phyloP scores from a whole-genome alignment of 192 early-diverging fungal species.

The Linnemannia hyalina region DNA sequence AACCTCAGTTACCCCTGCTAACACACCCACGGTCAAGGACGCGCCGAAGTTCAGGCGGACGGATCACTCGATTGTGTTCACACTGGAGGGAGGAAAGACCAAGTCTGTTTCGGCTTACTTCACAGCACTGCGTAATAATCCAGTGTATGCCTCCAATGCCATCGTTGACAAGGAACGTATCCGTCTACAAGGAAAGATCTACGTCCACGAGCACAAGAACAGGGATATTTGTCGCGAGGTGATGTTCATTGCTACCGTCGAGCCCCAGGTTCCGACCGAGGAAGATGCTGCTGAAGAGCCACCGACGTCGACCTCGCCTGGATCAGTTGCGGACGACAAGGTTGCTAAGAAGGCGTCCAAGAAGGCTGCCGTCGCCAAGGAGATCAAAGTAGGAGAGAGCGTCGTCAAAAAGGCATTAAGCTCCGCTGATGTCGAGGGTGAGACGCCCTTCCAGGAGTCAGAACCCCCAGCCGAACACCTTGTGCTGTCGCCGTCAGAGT shows the following conservation, averaged over 20 bases:
- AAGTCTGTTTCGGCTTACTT: constrained; percentile 77
- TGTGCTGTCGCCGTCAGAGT: constrained; percentile 53
- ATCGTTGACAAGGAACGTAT: constrained; percentile 35
- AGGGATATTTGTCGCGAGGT: constrained; percentile 81
- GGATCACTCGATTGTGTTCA: constrained; percentile 73
- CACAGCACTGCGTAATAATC: constrained; percentile 56
- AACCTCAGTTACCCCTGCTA: not conserved
- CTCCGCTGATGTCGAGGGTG: no score
- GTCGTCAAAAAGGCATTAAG: not conserved
- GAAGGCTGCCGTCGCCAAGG: not conserved
- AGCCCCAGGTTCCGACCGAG: not conserved
- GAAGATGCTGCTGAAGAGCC: not conserved
- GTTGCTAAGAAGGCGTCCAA: not conserved
- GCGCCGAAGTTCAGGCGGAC: constrained; percentile 68
- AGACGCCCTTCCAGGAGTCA: not conserved
- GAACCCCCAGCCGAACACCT: constrained; percentile 42
- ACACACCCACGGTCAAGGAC: constrained; percentile 40
- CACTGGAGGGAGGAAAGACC: constrained; percentile 74
- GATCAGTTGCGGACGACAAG: not conserved
- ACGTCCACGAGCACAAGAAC: constrained; percentile 88
- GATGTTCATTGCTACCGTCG: constrained; percentile 70
- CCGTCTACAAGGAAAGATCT: constrained; percentile 66
- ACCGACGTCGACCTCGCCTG: not conserved
- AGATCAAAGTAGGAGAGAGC: not conserved
- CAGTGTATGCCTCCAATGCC: not conserved